A percentile compares a stretch with the other conserved stretches of the same genome.
phyloP scores from a whole-genome alignment of 108 stramenopile species.

The Stephanodiscus triporus region DNA sequence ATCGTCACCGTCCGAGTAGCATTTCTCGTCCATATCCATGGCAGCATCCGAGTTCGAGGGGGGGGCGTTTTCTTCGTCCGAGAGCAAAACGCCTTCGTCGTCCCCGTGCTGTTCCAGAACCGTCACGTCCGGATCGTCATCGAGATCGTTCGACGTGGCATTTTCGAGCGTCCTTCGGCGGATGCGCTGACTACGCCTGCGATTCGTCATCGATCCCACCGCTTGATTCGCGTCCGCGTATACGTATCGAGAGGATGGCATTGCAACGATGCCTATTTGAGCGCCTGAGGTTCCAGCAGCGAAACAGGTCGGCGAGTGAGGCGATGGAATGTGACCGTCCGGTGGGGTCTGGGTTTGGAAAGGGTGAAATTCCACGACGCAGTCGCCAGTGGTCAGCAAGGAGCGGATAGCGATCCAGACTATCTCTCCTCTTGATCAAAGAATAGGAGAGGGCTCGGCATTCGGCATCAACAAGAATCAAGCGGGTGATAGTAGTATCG shows the following conservation, averaged over 20 bases:
- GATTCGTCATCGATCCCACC: background rate
- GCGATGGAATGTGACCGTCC: too few species aligned
- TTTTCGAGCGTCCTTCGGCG: background rate
- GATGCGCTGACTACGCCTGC: slow-evolving; percentile 10
- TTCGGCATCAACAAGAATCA: too few species aligned
- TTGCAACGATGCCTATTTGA: background rate
- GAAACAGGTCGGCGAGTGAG: background rate
- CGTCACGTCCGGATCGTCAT: slow-evolving; percentile 26
- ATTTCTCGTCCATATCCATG: slow-evolving; percentile 3
- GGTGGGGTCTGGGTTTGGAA: too few species aligned
- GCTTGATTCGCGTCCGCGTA: slow-evolving; percentile 11
- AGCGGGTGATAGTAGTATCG: too few species aligned
- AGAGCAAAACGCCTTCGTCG: background rate
- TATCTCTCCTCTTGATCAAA: too few species aligned
- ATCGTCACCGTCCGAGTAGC: background rate
- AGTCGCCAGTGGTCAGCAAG: too few species aligned
- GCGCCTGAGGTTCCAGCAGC: too few species aligned
- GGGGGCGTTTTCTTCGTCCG: background rate
- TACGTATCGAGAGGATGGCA: slow-evolving; percentile 36
- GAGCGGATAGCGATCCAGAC: too few species aligned
- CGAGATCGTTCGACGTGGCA: background rate
- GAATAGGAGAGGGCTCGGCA: too few species aligned
- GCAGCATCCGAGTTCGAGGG: background rate
- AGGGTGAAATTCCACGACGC: too few species aligned
- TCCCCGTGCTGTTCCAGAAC: slow-evolving; percentile 19